Conservation (phyloP, 1,284 basidiomycete species). For the Ceratobasidium sp. region DNA sequence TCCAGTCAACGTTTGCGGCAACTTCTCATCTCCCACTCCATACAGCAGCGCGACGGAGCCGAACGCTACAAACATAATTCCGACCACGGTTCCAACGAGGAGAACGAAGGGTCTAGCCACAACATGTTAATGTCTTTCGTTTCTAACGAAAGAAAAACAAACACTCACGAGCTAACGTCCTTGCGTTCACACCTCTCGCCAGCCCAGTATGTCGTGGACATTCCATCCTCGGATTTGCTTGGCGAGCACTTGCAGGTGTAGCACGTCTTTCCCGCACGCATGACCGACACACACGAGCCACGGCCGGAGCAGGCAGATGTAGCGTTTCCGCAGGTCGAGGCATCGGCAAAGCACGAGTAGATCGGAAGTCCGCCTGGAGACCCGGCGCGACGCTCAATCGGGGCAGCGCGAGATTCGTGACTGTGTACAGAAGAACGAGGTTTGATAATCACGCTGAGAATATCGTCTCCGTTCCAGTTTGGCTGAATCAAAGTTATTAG, state of each 20-base stretch:
- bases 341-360: conserved; percentile 68
- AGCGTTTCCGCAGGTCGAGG: conserved; percentile 63
- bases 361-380: conserved; percentile 62
- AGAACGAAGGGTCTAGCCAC: conserved; percentile 70
- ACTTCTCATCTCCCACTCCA: conserved; percentile 62
- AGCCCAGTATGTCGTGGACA: conserved; percentile 63
- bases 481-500: background rate
- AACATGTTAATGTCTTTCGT: background rate
- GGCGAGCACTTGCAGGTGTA: conserved; percentile 72
- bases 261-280: conserved; percentile 69
- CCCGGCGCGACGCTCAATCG: conserved; percentile 52
- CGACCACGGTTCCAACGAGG: conserved; percentile 69
- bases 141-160: background rate
- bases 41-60: conserved; percentile 73
- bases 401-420: conserved; percentile 51
- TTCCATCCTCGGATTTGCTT: conserved; percentile 62
- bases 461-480: conserved; percentile 30
- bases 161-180: conserved; percentile 75
- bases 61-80: conserved; percentile 67
- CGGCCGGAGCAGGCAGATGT: conserved; percentile 73
- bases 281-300: conserved; percentile 63
- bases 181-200: conserved; percentile 75
- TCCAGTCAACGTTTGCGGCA: conserved; percentile 73
- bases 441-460: conserved; percentile 39
- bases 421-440: conserved; percentile 30